Percentiles rank a stretch among this genome's conserved stretches.
Conservation (phyloP, 768 basidiomycete genomes). For the Rhodotorula diobovata region DNA sequence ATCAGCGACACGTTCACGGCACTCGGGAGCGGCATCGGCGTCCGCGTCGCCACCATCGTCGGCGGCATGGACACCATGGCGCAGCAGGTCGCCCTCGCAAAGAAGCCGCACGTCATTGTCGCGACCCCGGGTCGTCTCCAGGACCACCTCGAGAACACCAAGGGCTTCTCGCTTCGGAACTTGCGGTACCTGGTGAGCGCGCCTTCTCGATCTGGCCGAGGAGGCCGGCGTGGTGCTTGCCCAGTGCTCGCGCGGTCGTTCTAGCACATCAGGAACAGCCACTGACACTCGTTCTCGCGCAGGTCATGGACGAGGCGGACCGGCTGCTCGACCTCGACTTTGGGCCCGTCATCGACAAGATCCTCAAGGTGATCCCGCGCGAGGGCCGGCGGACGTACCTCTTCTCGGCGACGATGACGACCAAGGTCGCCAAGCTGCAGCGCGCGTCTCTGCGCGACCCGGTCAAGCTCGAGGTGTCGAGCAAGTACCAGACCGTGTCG, state of each 20-base stretch:
- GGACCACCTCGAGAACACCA: conserved; percentile 94
- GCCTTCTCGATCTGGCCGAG: background rate
- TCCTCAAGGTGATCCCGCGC: conserved; percentile 87
- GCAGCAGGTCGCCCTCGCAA: conserved; percentile 86
- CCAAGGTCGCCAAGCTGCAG: conserved; percentile 93
- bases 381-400: conserved; percentile 84
- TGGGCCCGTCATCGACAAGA: conserved; percentile 89
- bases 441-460: conserved; percentile 88
- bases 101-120: conserved; percentile 88
- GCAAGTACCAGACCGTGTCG: conserved; percentile 96
- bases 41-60: conserved; percentile 83
- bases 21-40: conserved; percentile 86
- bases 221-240: background rate
- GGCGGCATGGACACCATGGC: conserved; percentile 89
- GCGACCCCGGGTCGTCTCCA: conserved; percentile 90
- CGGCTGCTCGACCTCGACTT: conserved; percentile 94
- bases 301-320: conserved; percentile 99
- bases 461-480: conserved; percentile 84
- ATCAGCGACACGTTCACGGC: conserved; percentile 95
- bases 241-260: background rate
- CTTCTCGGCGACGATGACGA: conserved; percentile 98
- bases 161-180: conserved; percentile 81
- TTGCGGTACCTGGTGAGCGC: conserved; percentile 77
- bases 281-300: background rate
- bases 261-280: no score